Evolutionary conservation across 75 land plant species (phyloP).

Genomic region (Selaginella moellendorffii): DNA sequence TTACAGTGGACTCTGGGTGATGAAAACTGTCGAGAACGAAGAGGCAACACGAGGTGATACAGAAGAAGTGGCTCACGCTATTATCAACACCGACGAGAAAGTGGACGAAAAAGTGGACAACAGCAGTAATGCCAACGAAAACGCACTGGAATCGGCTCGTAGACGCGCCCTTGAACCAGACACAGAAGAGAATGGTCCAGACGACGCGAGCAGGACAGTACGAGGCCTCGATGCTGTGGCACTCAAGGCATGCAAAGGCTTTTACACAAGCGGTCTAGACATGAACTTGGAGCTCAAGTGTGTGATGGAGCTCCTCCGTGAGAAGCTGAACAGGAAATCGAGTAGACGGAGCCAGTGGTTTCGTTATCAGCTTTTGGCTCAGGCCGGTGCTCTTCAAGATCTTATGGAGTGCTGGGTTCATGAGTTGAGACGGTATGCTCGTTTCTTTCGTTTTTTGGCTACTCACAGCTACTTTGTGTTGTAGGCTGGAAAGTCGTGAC

Average conservation of each 20-base stretch:
- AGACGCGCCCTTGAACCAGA: too few relatives aligned
- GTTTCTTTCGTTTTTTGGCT: too few relatives aligned
- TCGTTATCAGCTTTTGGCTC: constrained; percentile 48
- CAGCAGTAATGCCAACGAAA: too few relatives aligned
- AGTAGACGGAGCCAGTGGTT: constrained; percentile 43
- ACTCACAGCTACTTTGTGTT: too few relatives aligned
- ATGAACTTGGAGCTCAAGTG: constrained; percentile 47
- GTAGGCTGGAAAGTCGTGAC: too few relatives aligned
- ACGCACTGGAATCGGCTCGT: too few relatives aligned
- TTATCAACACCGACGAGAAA: neutral
- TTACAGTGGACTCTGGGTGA: neutral
- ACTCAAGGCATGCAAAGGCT: constrained; percentile 60
- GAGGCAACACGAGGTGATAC: neutral
- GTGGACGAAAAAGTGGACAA: too few relatives aligned
- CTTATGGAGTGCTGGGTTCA: constrained; percentile 59
- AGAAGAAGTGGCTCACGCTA: neutral
- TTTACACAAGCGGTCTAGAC: constrained; percentile 49
- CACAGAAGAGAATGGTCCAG: too few relatives aligned
- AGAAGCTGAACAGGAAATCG: constrained; percentile 36
- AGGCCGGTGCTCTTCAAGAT: constrained; percentile 76
- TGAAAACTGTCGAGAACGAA: neutral
- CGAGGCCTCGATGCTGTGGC: constrained; percentile 78
- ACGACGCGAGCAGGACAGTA: too few relatives aligned
- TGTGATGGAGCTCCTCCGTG: constrained; percentile 53
- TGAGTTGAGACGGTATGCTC: constrained; percentile 47